Evolutionary conservation across 352 stramenopile species (phyloP), one percentile per base, ranked within the genome.

Genomic region (Pythium rhizo-oryzae): DNA sequence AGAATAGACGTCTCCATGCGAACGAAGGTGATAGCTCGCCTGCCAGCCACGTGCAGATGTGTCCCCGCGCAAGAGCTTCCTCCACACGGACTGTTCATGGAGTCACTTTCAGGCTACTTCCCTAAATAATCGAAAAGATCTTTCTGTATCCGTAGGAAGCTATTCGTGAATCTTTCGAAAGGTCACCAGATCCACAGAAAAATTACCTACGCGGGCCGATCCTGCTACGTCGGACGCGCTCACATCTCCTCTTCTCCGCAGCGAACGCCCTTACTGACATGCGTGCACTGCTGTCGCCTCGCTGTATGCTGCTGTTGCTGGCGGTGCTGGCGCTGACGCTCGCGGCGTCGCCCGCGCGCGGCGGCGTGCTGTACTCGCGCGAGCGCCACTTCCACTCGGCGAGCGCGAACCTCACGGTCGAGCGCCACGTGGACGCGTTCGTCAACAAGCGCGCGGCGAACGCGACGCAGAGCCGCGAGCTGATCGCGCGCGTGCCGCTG

Each of bases 401-500:
- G 49, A 37, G 60, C 25, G 33, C 66, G 39, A 82, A 85, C 70
- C 59, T 75, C 58, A 85, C 76, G 28, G 58, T 78, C 65, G 76
- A 83, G 47, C 67, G 80, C 58, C 85, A 85, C 74, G 52, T 69
- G 39, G 79, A 87, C 47, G 79, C 82, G 11, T 70, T 91, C 52
- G 46, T 74, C 28, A 83, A 91, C 60, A 63, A 81, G 15, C 69
- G 70, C 3, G 57, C 74, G 0, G 76, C 76, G 49, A 91, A 91
- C 51, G 37, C 77, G 6, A 80, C 71, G 21, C 69, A 80, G 11
- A 88, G 81, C 69, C 66, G 76, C 5, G 78, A 84, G 7, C 62
- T 89, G 15, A 72, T 91, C 8, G 69, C 73, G 41, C 76, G 79
- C 37, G 41, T 93, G 16, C 65, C 77, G 41, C 65, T 93, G 60